phyloP scores from a whole-genome alignment of 495 filamentous ascomycete genomes.

The Jackrogersella multiformis region DNA sequence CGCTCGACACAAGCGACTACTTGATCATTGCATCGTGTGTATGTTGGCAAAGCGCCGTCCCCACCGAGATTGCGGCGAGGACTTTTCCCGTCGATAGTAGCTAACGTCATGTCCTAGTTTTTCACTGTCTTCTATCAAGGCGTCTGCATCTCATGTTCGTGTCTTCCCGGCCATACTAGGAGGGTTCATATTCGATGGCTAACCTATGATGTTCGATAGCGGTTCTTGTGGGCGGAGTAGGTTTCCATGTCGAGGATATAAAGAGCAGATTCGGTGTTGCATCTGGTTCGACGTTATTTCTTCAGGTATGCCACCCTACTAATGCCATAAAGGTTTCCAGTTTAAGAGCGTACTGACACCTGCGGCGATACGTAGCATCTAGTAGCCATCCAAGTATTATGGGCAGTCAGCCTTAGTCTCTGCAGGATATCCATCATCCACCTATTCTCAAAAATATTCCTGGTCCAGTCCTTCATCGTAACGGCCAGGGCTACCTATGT shows the following conservation, averaged over 20 bases:
- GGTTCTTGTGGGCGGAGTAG: conserved; percentile 36
- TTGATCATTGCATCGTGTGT: conserved; percentile 43
- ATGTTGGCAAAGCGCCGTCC: conserved; percentile 25
- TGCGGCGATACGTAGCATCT: conserved; percentile 16
- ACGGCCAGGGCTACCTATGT: conserved; percentile 36
- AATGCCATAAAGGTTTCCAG: neutral
- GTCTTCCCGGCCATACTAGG: conserved; percentile 7
- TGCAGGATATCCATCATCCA: conserved; percentile 44
- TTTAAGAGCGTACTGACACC: conserved; percentile 1
- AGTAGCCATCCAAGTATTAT: conserved; percentile 33
- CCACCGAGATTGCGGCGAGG: neutral
- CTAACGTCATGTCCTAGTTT: conserved; percentile 15
- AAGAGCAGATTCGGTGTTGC: conserved; percentile 30
- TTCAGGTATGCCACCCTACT: conserved; percentile 17
- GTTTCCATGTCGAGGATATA: conserved; percentile 34
- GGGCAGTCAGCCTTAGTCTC: conserved; percentile 41
- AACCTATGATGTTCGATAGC: conserved; percentile 21
- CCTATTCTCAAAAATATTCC: conserved; percentile 40
- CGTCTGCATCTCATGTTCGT: conserved; percentile 36
- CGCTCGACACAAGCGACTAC: conserved; percentile 43
- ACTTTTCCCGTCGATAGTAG: neutral
- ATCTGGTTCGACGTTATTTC: conserved; percentile 21
- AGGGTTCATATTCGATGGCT: neutral
- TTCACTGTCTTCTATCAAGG: conserved; percentile 37
- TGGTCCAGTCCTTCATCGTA: conserved; percentile 38